Conservation (phyloP, 1,284 basidiomycete genomes). For the Peniophora sp. region DNA sequence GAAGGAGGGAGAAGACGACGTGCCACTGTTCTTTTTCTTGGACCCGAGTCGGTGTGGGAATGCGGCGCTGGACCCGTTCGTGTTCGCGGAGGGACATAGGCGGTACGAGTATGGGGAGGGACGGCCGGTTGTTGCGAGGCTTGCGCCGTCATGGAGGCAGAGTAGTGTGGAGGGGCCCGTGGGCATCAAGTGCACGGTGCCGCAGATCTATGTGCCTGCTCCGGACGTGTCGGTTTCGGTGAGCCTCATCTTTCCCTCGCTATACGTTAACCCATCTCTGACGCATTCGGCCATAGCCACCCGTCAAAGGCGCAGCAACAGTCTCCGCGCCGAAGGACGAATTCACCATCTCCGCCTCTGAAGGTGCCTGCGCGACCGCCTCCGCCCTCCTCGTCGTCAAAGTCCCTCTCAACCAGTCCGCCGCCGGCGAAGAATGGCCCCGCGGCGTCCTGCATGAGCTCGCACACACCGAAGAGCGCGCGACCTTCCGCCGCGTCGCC, state of each 20-base stretch:
- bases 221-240: slow-evolving; percentile 35
- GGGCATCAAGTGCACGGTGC: slow-evolving; percentile 48
- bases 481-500: slow-evolving; percentile 72
- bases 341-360: slow-evolving; percentile 45
- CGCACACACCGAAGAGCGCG: slow-evolving; percentile 78
- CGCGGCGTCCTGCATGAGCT: slow-evolving; percentile 68
- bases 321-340: slow-evolving; percentile 56
- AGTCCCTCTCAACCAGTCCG: slow-evolving; percentile 52
- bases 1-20: slow-evolving; percentile 36
- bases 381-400: slow-evolving; percentile 73
- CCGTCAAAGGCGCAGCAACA: slow-evolving; percentile 46
- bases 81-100: slow-evolving; percentile 73
- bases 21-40: slow-evolving; percentile 75
- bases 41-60: slow-evolving; percentile 80
- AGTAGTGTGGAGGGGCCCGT: slow-evolving; percentile 40
- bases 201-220: slow-evolving; percentile 55
- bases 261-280: slow-evolving; percentile 8
- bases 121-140: slow-evolving; percentile 64
- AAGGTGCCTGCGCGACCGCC: slow-evolving; percentile 64
- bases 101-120: slow-evolving; percentile 77
- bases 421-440: slow-evolving; percentile 76
- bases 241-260: slow-evolving; percentile 17
- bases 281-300: slow-evolving; percentile 33
- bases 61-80: slow-evolving; percentile 65
- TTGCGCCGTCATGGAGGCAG: slow-evolving; percentile 75